Percentiles rank a stretch among this genome's conserved stretches.
Conservation (phyloP, 1,139 yeast genomes). For the Blastobotrys ciferrii region DNA sequence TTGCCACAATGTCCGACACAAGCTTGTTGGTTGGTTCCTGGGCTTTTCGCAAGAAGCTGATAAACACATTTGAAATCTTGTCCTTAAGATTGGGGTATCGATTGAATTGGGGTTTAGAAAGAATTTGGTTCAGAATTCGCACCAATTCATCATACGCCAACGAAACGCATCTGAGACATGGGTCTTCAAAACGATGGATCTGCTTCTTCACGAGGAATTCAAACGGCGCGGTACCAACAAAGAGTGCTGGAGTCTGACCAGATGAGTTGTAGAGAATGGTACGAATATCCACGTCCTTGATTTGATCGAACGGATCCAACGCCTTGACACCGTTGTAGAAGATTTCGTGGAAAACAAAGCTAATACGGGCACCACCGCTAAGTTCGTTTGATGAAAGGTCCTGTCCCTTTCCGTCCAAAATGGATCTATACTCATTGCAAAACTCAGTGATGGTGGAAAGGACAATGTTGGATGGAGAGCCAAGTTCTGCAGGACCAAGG, state of each 20-base stretch:
- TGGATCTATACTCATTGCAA: slow-evolving; percentile 80
- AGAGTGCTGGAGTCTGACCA: slow-evolving; percentile 93
- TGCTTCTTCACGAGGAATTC: slow-evolving; percentile 95
- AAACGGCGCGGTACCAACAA: slow-evolving; percentile 96
- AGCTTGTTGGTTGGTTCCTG: slow-evolving; percentile 82
- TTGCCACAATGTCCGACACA: slow-evolving; percentile 73
- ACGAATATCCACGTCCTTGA: slow-evolving; percentile 93
- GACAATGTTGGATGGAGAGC: slow-evolving; percentile 84
- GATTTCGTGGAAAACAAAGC: slow-evolving; percentile 96
- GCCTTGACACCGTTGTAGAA: slow-evolving; percentile 91
- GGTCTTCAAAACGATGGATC: slow-evolving; percentile 92
- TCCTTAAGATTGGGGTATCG: slow-evolving; percentile 92
- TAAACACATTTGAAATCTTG: slow-evolving; percentile 74
- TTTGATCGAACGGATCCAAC: slow-evolving; percentile 94
- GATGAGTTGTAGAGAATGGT: slow-evolving; percentile 92
- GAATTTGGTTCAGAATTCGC: slow-evolving; percentile 83
- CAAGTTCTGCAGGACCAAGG: slow-evolving; percentile 78
- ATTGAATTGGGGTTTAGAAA: slow-evolving; percentile 75
- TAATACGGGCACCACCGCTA: slow-evolving; percentile 93
- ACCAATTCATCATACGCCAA: slow-evolving; percentile 93
- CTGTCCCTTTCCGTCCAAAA: slow-evolving; percentile 89
- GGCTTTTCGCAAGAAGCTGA: slow-evolving; percentile 76
- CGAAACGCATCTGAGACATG: slow-evolving; percentile 85
- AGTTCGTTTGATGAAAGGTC: slow-evolving; percentile 81
- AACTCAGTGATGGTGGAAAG: slow-evolving; percentile 88